Base-by-base conservation (phyloP, 1,284 basidiomycete genomes). In the Cryptococcus sp. region DNA sequence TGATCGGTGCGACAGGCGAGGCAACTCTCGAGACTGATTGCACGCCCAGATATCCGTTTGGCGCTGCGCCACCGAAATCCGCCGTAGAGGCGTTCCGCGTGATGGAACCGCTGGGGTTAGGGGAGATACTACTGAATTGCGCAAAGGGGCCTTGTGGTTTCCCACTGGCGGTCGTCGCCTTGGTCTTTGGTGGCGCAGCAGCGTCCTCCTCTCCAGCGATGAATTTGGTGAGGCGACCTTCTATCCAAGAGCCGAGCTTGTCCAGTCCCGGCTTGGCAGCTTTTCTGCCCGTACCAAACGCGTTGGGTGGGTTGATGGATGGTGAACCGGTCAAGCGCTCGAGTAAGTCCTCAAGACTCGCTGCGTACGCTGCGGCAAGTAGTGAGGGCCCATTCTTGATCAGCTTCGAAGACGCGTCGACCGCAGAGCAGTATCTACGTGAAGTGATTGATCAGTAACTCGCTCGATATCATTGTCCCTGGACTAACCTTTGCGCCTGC, bases 211-310 rank as follows among this genome's bases (percentile, higher is more conserved):
- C 93, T 2, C 93, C 96, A 15, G 94, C 92, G 62, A 99, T 95
- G 68, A 99, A 90, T 75, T 96, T 96, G 30, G 93, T 93, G 66
- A 99, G 86, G 15, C 90, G 85, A n/a, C 90, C 90, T 77, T 95
- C 95, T 25, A 99, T 83, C 86, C 93, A 97, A 54, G 88, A 89
- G 54, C 95, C 91, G 49, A 99, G 86, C 47, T 88, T 89, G 70
- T 97, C 93, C 52, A 98, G 82, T 58, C 91, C 96, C 0, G 94
- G 93, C 78, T 92, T 90, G 63, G 85, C 82, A 55, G 92, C 82
- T 74, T 90, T 92, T 59, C 79, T 62, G 22, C 66, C 61, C 19
- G 58, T 42, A 17, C 66, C 68, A 13, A 76, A 73, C 39, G 91
- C 93, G 90, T 5, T 89, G 88, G 43, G 84, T 82, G 20, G 85